Conservation (phyloP, 2,329 filamentous ascomycete species). For the Curvularia hawaiiensis region DNA sequence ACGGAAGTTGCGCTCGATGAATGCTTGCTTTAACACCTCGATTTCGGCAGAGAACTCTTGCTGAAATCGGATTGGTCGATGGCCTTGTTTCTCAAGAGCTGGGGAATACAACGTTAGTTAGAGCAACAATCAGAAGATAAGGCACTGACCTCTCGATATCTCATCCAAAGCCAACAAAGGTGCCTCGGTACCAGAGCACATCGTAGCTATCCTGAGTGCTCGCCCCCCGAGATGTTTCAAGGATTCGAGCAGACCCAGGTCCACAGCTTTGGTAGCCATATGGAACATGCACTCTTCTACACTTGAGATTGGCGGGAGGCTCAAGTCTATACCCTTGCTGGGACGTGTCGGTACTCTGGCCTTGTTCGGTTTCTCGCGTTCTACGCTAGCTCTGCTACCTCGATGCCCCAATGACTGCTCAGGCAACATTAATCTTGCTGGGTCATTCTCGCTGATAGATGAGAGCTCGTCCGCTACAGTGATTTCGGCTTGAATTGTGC, state of each 20-base stretch:
- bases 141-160: conserved; percentile 45
- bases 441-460: neutral
- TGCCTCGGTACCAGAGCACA: conserved; percentile 80
- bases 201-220: conserved; percentile 65
- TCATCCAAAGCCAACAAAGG: conserved; percentile 70
- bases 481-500: conserved; percentile 1
- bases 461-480: neutral
- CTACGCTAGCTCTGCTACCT: conserved; percentile 4
- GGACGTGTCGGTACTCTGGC: neutral
- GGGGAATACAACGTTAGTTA: neutral
- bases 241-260: conserved; percentile 42
- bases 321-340: conserved; percentile 37
- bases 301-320: conserved; percentile 53
- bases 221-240: conserved; percentile 43
- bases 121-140: neutral
- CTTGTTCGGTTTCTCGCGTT: neutral
- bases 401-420: neutral
- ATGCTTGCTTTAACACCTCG: conserved; percentile 53
- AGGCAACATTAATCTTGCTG: neutral
- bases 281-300: conserved; percentile 58
- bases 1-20: conserved; percentile 54
- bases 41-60: conserved; percentile 56
- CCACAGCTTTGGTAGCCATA: conserved; percentile 49
- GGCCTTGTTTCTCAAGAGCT: conserved; percentile 23
- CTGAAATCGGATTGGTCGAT: conserved; percentile 30